phyloP scores from a whole-genome alignment of 208 protist species.

The Leishmania braziliensis region DNA sequence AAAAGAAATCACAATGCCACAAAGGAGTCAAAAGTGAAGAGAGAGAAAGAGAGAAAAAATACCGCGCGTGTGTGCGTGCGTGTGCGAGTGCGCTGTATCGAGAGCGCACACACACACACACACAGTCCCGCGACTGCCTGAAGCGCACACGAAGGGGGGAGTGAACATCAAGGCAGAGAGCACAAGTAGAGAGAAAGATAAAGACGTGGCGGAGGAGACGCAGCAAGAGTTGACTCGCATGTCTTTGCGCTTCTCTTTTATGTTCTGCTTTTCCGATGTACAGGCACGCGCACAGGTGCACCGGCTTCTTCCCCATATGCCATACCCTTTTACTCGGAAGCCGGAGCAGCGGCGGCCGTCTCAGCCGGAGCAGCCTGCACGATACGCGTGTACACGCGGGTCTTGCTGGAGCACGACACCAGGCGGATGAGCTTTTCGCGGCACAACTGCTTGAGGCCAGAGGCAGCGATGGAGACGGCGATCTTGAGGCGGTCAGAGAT shows the following conservation, averaged over 20 bases:
- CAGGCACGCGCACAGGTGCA: no score
- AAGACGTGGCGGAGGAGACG: no score
- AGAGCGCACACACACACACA: neutral
- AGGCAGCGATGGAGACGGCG: conserved; percentile 79
- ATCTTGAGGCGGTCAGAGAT: conserved; percentile 92
- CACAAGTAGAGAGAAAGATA: no score
- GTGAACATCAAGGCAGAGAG: neutral
- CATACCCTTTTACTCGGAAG: conserved; percentile 21
- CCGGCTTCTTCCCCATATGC: no score
- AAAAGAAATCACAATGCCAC: neutral
- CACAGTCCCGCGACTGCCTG: no score
- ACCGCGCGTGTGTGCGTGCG: neutral
- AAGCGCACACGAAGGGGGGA: neutral
- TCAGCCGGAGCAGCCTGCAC: conserved; percentile 38
- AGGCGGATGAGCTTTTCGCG: conserved; percentile 80
- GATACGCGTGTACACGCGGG: conserved; percentile 82
- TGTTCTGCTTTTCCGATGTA: no score
- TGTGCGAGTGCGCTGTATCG: no score
- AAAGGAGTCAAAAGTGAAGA: neutral
- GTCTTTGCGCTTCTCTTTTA: no score
- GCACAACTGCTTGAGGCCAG: conserved; percentile 88
- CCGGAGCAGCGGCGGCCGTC: conserved; percentile 32
- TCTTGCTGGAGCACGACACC: conserved; percentile 78
- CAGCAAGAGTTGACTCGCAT: no score
- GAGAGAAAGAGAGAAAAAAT: neutral